Percentiles rank a stretch among this genome's conserved stretches.
phyloP scores from a whole-genome alignment of 805 yeast species.

The Metschnikowia noctiluminum region DNA sequence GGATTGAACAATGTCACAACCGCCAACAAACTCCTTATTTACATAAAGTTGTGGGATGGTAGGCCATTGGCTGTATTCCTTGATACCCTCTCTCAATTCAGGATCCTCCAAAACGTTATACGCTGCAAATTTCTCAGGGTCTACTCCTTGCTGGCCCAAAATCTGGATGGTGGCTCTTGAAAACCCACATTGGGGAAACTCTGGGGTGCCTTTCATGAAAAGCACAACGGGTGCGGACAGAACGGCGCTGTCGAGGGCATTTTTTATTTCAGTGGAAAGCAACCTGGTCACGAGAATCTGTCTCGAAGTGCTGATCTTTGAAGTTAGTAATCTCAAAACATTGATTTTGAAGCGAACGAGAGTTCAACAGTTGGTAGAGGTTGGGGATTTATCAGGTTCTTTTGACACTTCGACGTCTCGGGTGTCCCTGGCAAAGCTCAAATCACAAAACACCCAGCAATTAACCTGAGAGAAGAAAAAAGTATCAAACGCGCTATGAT shows the following conservation, averaged over 20 bases:
- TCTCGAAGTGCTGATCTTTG: not conserved
- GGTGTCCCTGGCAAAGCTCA: too few relatives aligned
- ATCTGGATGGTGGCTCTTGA: constrained; percentile 92
- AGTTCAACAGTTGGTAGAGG: too few relatives aligned
- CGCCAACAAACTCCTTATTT: constrained; percentile 89
- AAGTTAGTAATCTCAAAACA: not conserved
- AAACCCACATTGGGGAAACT: constrained; percentile 96
- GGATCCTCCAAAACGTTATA: constrained; percentile 93
- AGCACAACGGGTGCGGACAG: constrained; percentile 89
- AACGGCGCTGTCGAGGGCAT: constrained; percentile 85
- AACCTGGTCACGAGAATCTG: constrained; percentile 32
- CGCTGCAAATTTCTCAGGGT: constrained; percentile 94
- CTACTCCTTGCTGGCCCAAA: constrained; percentile 95
- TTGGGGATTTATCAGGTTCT: too few relatives aligned
- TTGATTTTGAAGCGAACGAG: too few relatives aligned
- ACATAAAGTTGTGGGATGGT: constrained; percentile 96
- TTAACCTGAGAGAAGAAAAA: too few relatives aligned
- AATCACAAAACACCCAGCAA: too few relatives aligned
- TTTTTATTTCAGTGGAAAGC: constrained; percentile 71
- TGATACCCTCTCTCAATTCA: constrained; percentile 91
- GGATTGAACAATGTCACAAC: constrained; percentile 89
- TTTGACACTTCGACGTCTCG: too few relatives aligned
- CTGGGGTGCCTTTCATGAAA: constrained; percentile 98
- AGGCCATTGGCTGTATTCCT: constrained; percentile 96
- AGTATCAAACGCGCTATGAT: not conserved